Conservation (phyloP, 805 yeast species). For the Ogataea pini region DNA sequence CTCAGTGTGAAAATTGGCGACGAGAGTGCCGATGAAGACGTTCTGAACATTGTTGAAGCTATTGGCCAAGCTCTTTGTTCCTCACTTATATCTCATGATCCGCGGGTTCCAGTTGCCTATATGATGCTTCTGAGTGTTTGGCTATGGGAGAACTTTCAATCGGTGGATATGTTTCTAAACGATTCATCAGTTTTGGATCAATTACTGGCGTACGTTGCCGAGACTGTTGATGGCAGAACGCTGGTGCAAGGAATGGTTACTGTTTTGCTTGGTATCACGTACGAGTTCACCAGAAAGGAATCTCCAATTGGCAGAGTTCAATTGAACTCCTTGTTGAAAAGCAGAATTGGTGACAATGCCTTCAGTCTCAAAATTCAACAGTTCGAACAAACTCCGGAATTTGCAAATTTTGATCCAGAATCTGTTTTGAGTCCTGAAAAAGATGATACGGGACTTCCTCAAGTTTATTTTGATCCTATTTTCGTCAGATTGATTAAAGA, state of each 20-base stretch:
- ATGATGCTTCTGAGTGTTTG: slow-evolving; percentile 71
- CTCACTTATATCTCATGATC: slow-evolving; percentile 60
- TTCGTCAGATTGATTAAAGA: slow-evolving; percentile 71
- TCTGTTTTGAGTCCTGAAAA: slow-evolving; percentile 50
- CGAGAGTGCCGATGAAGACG: slow-evolving; percentile 66
- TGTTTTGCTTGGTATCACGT: slow-evolving; percentile 70
- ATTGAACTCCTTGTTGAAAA: slow-evolving; percentile 60
- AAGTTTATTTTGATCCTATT: slow-evolving; percentile 65
- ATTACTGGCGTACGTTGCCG: slow-evolving; percentile 63
- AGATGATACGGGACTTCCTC: slow-evolving; percentile 87
- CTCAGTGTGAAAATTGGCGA: slow-evolving; percentile 58
- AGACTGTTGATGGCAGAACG: slow-evolving; percentile 36
- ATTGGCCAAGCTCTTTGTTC: slow-evolving; percentile 72
- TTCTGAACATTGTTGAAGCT: slow-evolving; percentile 69
- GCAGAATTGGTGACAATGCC: slow-evolving; percentile 78
- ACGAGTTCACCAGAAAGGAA: slow-evolving; percentile 65
- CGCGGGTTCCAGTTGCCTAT: slow-evolving; percentile 77
- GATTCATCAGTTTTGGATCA: slow-evolving; percentile 69
- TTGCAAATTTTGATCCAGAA: slow-evolving; percentile 58
- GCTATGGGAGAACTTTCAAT: slow-evolving; percentile 74
- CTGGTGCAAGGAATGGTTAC: slow-evolving; percentile 71
- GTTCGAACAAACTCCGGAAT: slow-evolving; percentile 58
- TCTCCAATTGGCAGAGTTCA: slow-evolving; percentile 68
- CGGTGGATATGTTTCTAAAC: slow-evolving; percentile 71
- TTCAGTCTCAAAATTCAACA: slow-evolving; percentile 72